Percentiles rank a stretch among this genome's conserved stretches.
These are phyloP conservation scores for Trypanosoma scelopori DNA, from an alignment of 208 protist genomes.

Conservation along the genomic window DNA sequence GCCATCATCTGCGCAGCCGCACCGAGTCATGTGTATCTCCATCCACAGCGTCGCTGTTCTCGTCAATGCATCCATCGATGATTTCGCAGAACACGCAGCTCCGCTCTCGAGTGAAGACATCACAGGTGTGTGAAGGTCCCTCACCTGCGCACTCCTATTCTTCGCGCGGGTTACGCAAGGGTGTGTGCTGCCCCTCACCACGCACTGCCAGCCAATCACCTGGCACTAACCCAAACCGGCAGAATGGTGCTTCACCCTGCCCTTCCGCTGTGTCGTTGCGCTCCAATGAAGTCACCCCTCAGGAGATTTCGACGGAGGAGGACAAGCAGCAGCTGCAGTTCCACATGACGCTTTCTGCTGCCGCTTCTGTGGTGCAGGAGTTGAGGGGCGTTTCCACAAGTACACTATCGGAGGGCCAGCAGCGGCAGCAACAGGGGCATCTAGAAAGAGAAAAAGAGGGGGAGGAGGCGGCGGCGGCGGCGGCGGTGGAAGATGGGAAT, in stretches of 20 bases:
- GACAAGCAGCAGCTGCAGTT: slow-evolving; percentile 18
- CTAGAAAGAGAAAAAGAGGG: neutral
- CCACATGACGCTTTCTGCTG: neutral
- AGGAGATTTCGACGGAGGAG: slow-evolving; percentile 27
- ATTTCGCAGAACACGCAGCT: neutral
- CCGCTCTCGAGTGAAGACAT: neutral
- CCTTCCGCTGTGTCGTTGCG: neutral
- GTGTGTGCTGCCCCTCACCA: neutral
- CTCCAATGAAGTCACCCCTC: neutral
- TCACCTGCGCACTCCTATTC: neutral
- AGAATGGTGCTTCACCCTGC: neutral
- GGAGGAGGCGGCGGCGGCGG: neutral
- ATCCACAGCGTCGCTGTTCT: neutral
- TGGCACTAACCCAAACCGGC: too few relatives aligned
- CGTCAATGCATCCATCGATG: neutral
- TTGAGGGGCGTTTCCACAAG: neutral
- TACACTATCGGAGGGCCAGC: neutral
- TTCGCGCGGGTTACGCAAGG: neutral
- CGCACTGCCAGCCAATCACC: neutral
- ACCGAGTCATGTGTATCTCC: neutral
- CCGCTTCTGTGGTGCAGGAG: neutral
- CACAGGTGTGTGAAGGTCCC: neutral
- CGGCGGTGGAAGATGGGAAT: neutral
- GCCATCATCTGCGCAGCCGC: neutral
- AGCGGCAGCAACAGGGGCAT: neutral